phyloP scores from a whole-genome alignment of 805 yeast species.

The Novakomyces olei region DNA sequence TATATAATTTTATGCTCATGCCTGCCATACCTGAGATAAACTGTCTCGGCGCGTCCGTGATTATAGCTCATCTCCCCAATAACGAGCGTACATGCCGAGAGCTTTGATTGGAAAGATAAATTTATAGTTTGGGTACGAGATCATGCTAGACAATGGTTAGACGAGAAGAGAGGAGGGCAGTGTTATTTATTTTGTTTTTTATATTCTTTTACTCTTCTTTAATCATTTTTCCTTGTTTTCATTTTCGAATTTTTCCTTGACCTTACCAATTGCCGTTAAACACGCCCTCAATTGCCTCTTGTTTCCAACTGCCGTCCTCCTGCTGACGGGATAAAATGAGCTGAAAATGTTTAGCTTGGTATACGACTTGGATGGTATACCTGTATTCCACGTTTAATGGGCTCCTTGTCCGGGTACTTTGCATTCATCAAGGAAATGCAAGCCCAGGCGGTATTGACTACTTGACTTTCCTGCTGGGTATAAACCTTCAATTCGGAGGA shows the following conservation, averaged over 20 bases:
- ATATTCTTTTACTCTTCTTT: no score
- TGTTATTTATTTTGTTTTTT: no score
- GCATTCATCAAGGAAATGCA: constrained; percentile 62
- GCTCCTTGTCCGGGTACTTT: constrained; percentile 45
- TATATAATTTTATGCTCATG: no score
- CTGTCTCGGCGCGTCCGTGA: not conserved
- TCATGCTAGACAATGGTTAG: constrained; percentile 19
- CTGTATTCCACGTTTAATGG: constrained; percentile 39
- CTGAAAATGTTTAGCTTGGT: constrained; percentile 5
- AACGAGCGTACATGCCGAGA: constrained; percentile 40
- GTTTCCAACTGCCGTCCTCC: constrained; percentile 61
- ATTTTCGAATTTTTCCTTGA: no score
- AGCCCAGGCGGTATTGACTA: constrained; percentile 89
- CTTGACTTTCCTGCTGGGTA: constrained; percentile 22
- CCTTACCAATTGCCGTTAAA: constrained; percentile 42
- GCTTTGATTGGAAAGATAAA: constrained; percentile 85
- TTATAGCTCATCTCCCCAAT: constrained; percentile 6
- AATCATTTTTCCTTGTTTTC: no score
- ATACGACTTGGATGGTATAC: not conserved
- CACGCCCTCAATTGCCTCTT: constrained; percentile 80
- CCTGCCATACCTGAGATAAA: not conserved
- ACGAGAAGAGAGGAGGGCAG: no score
- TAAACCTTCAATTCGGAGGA: not conserved
- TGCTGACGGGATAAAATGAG: constrained; percentile 46
- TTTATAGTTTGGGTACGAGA: constrained; percentile 86